Evolutionary conservation across 495 filamentous ascomycete genomes (phyloP), one percentile per base, ranked within the genome.

Genomic region (Xanthoparmelia taractica): DNA sequence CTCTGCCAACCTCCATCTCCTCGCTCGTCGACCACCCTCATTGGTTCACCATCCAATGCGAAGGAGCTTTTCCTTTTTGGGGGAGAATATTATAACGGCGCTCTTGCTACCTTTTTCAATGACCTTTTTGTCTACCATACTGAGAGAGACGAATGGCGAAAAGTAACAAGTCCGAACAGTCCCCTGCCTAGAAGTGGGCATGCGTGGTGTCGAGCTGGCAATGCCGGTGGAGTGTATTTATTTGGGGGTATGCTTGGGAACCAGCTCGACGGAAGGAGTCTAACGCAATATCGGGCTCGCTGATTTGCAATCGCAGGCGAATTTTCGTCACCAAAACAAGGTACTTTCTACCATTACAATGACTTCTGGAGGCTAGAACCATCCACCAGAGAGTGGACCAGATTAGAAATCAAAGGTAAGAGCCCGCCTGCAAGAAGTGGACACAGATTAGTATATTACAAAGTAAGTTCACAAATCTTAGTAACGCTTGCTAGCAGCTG

Each of bases 291-390:
- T 83, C 65, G 74, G 72, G 62, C 76, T 71, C 55, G 40, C 56
- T 38, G 61, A 70, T 57, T 63, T 62, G 47, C 13, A 29, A 11
- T 20, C 56, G 45, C 52, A 75, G 74, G 77, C 50, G 82, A 85
- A 67, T 87, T 87, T 59, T 89, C 84, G 3, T 86, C 80, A 12
- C 94, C 94, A 2, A 98, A 97, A 70, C 94, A 98, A 73, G 94
- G 94, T 6, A 98, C 93, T 2, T 98, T 98, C 72, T 97, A 98
- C 71, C 94, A 98, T 69, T 98, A 98, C 77, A 96, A 96, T 73
- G 94, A 97, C 71, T 97, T 97, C 72, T 98, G 94, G 94, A 81
- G 89, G 37, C 84, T 97, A 41, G 91, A 96, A 59, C 85, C 91
- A 0, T 78, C 81, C 8, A 83, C 85, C 0, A 81, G 89, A 61